Conservation (phyloP, 2,329 filamentous ascomycete species). For the Daldinia sp. region DNA sequence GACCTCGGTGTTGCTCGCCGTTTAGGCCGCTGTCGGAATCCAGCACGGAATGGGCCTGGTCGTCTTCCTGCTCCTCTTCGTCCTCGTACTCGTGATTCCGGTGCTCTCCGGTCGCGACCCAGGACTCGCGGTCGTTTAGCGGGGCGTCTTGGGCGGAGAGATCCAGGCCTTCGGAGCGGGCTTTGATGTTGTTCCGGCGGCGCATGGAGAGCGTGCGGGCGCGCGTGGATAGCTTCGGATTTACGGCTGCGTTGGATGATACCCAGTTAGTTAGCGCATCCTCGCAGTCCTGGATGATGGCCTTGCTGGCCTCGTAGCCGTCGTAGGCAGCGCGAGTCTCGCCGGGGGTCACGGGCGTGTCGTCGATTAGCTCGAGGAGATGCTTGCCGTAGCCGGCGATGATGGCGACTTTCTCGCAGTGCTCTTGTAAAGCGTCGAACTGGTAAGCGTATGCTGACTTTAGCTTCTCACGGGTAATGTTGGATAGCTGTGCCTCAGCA, state of each 20-base stretch:
- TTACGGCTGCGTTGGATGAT: constrained; percentile 85
- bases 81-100: constrained; percentile 65
- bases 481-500: constrained; percentile 96
- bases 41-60: constrained; percentile 62
- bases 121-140: constrained; percentile 80
- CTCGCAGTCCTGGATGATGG: constrained; percentile 99
- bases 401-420: constrained; percentile 97
- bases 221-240: constrained; percentile 84
- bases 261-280: constrained; percentile 98
- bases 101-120: constrained; percentile 78
- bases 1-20: constrained; percentile 56
- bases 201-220: constrained; percentile 88
- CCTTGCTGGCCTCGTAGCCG: constrained; percentile 97
- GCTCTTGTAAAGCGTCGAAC: constrained; percentile 95
- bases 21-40: constrained; percentile 63
- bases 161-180: constrained; percentile 76
- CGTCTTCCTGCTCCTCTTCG: constrained; percentile 73
- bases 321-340: constrained; percentile 97
- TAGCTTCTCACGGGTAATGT: constrained; percentile 99
- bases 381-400: constrained; percentile 98
- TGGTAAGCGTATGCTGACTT: constrained; percentile 99
- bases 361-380: constrained; percentile 94
- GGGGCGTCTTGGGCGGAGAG: constrained; percentile 83
- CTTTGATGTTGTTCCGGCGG: constrained; percentile 75
- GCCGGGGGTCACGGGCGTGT: constrained; percentile 94